These are phyloP conservation scores for Plenodomus tracheiphilus DNA, from an alignment of 2,329 filamentous ascomycete genomes.

Conservation along the genomic window DNA sequence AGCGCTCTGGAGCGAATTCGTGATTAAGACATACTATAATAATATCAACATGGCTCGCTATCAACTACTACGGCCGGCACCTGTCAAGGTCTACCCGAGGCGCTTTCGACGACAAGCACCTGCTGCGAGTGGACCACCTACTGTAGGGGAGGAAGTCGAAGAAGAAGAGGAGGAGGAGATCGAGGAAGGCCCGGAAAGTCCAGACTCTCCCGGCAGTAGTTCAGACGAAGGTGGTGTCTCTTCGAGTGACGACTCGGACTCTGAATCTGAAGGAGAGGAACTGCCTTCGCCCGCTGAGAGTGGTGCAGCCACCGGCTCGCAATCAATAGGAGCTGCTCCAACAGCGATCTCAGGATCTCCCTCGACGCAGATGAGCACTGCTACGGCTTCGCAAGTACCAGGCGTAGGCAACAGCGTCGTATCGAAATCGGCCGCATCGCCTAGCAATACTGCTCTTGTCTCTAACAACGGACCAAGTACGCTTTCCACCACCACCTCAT, in stretches of 20 bases:
- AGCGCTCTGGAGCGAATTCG: slow-evolving; percentile 6
- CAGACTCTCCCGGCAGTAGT: slow-evolving; percentile 26
- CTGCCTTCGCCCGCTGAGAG: slow-evolving; percentile 14
- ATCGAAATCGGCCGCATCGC: not conserved
- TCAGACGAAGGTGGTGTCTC: slow-evolving; percentile 5
- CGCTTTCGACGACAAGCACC: slow-evolving; percentile 24
- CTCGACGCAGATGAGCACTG: not conserved
- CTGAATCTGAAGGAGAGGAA: slow-evolving; percentile 4
- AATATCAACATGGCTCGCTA: slow-evolving; percentile 28
- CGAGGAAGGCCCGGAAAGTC: slow-evolving; percentile 24
- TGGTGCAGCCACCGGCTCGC: not conserved
- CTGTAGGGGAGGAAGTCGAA: slow-evolving; percentile 2
- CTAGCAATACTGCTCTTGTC: not conserved
- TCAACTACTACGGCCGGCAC: slow-evolving; percentile 31
- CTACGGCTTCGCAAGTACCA: not conserved
- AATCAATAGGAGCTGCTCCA: not conserved
- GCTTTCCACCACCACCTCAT: not conserved
- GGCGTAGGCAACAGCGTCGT: not conserved
- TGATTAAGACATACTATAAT: slow-evolving; percentile 12
- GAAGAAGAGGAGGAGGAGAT: slow-evolving; percentile 8
- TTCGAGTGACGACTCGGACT: not conserved
- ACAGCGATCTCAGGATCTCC: not conserved
- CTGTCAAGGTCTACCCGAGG: slow-evolving; percentile 23
- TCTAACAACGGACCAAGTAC: not conserved
- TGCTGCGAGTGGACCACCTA: slow-evolving; percentile 10